Conservation (phyloP, 176 grass and related monocot genomes). For the Aegilops speltoides region DNA sequence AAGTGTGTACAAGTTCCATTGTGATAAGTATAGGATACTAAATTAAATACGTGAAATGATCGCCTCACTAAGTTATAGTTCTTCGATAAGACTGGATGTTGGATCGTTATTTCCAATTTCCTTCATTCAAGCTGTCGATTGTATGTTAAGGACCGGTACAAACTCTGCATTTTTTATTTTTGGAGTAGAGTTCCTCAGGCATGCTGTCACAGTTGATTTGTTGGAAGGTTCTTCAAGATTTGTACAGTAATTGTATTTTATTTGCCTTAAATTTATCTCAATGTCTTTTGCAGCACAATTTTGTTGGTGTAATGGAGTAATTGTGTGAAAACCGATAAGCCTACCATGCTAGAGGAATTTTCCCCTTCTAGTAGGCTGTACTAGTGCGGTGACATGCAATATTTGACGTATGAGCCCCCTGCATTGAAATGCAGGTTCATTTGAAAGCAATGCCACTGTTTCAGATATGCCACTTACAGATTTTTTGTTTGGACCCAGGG, state of each 20-base stretch:
- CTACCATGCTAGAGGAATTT: neutral
- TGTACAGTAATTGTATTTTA: neutral
- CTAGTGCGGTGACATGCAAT: neutral
- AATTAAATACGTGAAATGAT: neutral
- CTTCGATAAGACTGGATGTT: neutral
- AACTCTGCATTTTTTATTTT: neutral
- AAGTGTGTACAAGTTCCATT: neutral
- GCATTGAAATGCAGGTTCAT: neutral
- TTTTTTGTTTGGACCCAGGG: neutral
- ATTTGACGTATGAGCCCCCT: neutral
- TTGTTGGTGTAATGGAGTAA: neutral
- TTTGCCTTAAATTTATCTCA: neutral
- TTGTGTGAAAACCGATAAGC: neutral
- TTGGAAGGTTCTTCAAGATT: neutral
- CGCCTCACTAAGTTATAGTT: neutral
- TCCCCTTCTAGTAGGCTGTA: neutral
- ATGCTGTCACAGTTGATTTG: neutral
- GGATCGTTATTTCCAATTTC: neutral
- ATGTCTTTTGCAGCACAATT: neutral
- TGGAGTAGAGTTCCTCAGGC: neutral
- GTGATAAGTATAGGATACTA: neutral
- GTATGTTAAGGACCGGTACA: neutral
- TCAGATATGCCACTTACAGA: neutral
- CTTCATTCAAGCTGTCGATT: neutral
- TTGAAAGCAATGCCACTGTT: neutral